Conservation (phyloP, 1,139 yeast species). For the Saccharomyces hybrid region DNA sequence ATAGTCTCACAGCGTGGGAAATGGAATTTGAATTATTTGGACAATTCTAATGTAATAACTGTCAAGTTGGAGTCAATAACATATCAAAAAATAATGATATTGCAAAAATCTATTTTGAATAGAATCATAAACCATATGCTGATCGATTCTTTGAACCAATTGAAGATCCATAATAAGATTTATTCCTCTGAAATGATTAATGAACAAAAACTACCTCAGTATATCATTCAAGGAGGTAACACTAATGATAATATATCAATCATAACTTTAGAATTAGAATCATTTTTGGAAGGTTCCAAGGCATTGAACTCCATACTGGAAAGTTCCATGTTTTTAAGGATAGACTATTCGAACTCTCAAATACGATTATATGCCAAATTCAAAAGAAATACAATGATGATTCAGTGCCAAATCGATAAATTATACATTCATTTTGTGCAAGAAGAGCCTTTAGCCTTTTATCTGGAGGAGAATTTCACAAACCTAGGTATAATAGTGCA, state of each 20-base stretch:
- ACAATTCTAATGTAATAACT: slow-evolving; percentile 24
- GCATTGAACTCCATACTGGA: slow-evolving; percentile 26
- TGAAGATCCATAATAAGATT: slow-evolving; percentile 26
- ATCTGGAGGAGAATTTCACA: slow-evolving; percentile 23
- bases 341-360: slow-evolving; percentile 26
- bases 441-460: slow-evolving; percentile 25
- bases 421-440: slow-evolving; percentile 25
- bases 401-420: slow-evolving; percentile 28
- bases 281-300: slow-evolving; percentile 28
- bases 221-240: slow-evolving; percentile 13
- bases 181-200: slow-evolving; percentile 16
- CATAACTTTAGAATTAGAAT: slow-evolving; percentile 26
- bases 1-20: slow-evolving; percentile 53
- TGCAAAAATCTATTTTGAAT: slow-evolving; percentile 49
- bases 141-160: slow-evolving; percentile 47
- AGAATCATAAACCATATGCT: slow-evolving; percentile 58
- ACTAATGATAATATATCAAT: slow-evolving; percentile 13
- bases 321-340: slow-evolving; percentile 28
- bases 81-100: slow-evolving; percentile 43
- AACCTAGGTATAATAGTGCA: slow-evolving; percentile 26
- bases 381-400: slow-evolving; percentile 27
- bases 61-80: slow-evolving; percentile 34
- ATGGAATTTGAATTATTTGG: slow-evolving; percentile 52
- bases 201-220: slow-evolving; percentile 17
- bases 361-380: slow-evolving; percentile 29